Conservation (phyloP, 495 filamentous ascomycete genomes). For the Talaromyces proteolyticus region DNA sequence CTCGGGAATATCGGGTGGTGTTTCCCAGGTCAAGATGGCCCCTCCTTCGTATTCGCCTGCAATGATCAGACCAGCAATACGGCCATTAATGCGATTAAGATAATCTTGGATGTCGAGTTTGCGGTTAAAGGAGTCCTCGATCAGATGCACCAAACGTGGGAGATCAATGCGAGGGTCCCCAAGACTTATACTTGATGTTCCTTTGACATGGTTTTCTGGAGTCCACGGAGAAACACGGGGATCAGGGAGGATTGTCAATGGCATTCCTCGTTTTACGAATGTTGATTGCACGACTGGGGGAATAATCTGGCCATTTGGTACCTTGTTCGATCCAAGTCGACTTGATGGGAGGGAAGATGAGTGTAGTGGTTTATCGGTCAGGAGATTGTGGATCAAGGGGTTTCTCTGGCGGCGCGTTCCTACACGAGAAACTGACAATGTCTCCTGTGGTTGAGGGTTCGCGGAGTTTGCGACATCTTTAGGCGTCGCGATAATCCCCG, state of each 20-base stretch:
- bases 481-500: slow-evolving; percentile 81
- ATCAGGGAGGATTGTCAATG: slow-evolving; percentile 75
- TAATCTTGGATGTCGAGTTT: slow-evolving; percentile 82
- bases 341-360: slow-evolving; percentile 82
- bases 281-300: slow-evolving; percentile 50
- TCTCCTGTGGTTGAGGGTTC: slow-evolving; percentile 26
- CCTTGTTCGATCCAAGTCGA: slow-evolving; percentile 36
- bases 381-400: slow-evolving; percentile 90
- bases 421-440: slow-evolving; percentile 52
- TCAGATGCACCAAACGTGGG: slow-evolving; percentile 72
- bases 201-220: slow-evolving; percentile 51
- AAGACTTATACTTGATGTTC: slow-evolving; percentile 49
- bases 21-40: slow-evolving; percentile 93
- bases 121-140: slow-evolving; percentile 89
- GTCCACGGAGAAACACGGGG: slow-evolving; percentile 58
- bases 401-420: slow-evolving; percentile 75
- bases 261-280: slow-evolving; percentile 86
- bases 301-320: slow-evolving; percentile 20
- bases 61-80: slow-evolving; percentile 84
- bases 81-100: slow-evolving; percentile 65
- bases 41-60: slow-evolving; percentile 96
- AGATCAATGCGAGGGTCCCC: slow-evolving; percentile 79
- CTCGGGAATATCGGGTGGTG: slow-evolving; percentile 48
- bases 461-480: slow-evolving; percentile 68
- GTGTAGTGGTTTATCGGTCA: slow-evolving; percentile 89